Evolutionary conservation across 768 basidiomycete genomes (phyloP).

Genomic region (Dacryopinax primogenitus): DNA sequence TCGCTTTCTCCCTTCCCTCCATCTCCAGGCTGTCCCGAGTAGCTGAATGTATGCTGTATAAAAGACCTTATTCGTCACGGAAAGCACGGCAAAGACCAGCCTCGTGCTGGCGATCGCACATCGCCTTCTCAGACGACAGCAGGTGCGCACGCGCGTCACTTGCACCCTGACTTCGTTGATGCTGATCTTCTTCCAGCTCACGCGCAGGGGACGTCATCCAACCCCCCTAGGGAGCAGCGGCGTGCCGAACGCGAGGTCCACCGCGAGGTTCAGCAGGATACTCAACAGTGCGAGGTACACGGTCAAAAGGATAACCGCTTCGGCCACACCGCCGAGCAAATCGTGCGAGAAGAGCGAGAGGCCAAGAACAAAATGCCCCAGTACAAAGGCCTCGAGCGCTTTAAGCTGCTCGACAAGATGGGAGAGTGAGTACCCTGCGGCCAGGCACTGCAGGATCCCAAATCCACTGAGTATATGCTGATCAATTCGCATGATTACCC

Average conservation of each 20-base stretch:
- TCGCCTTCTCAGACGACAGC: conserved; percentile 20
- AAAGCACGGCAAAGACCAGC: conserved; percentile 38
- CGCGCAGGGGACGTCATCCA: not conserved
- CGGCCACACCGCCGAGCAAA: conserved; percentile 42
- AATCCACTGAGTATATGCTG: conserved; percentile 1
- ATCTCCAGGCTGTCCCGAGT: conserved; percentile 11
- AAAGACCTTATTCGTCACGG: conserved; percentile 74
- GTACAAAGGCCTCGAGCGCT: conserved; percentile 75
- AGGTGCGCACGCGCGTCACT: not conserved
- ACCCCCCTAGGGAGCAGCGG: conserved; percentile 21
- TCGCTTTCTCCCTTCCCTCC: conserved; percentile 18
- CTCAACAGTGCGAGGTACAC: conserved; percentile 29
- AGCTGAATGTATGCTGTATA: conserved; percentile 14
- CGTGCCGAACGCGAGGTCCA: conserved; percentile 27
- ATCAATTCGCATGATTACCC: conserved; percentile 5
- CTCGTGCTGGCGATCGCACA: conserved; percentile 11
- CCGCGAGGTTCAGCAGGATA: conserved; percentile 20
- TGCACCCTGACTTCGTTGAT: not conserved
- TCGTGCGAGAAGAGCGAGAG: conserved; percentile 64
- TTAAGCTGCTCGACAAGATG: conserved; percentile 70
- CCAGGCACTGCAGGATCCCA: not conserved
- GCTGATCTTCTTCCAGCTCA: not conserved
- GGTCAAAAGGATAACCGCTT: conserved; percentile 22
- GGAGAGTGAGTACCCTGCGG: conserved; percentile 58
- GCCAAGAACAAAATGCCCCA: conserved; percentile 66